phyloP scores from a whole-genome alignment of 176 grass and related monocot genomes.

The Rhipidocladum racemiflorum region DNA sequence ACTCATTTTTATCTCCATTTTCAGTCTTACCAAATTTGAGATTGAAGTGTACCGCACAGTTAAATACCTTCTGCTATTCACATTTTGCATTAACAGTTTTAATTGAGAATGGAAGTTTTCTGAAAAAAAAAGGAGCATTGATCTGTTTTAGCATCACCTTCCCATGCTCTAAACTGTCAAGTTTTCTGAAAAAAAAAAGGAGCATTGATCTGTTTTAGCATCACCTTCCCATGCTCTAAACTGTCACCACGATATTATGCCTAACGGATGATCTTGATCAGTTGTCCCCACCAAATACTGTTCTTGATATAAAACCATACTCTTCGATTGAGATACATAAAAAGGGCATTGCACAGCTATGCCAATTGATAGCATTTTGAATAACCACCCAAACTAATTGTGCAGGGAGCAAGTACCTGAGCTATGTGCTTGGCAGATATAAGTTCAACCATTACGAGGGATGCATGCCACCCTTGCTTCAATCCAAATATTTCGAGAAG shows the following conservation, averaged over 20 bases:
- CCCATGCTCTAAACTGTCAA: neutral
- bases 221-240: neutral
- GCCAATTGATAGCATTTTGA: constrained; percentile 1
- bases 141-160: neutral
- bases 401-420: constrained; percentile 53
- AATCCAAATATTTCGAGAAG: constrained; percentile 99
- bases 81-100: neutral
- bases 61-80: neutral
- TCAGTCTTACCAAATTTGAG: neutral
- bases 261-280: neutral
- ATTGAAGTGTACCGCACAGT: neutral
- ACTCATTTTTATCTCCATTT: neutral
- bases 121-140: neutral
- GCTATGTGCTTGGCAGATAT: constrained; percentile 99
- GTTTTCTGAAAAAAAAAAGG: too few species aligned
- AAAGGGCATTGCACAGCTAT: neutral
- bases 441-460: constrained; percentile 99
- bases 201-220: neutral
- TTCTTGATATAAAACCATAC: neutral
- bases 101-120: neutral
- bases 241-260: neutral
- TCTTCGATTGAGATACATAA: neutral
- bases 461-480: constrained; percentile 99
- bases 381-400: neutral
- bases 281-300: neutral